phyloP scores from a whole-genome alignment of 345 rosid species.

The Zanthoxylum bungeanum region DNA sequence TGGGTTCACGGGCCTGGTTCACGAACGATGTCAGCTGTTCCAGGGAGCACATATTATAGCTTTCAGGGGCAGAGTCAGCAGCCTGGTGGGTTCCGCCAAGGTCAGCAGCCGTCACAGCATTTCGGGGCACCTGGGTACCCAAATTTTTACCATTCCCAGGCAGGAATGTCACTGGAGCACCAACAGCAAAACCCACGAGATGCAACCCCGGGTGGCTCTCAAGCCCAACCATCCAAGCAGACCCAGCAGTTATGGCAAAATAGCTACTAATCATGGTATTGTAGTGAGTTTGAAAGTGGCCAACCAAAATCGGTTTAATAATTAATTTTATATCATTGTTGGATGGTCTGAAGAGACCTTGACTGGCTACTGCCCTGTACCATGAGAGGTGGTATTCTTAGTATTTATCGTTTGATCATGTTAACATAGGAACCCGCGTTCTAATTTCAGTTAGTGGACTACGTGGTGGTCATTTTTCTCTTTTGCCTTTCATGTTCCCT shows the following conservation, averaged over 20 bases:
- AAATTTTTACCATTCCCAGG: constrained; percentile 74
- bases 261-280: constrained; percentile 80
- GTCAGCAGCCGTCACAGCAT: constrained; percentile 88
- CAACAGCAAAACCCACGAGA: constrained; percentile 95
- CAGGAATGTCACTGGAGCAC: constrained; percentile 74
- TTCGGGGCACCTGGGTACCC: constrained; percentile 79
- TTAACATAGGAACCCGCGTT: constrained; percentile 56
- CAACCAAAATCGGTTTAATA: no score
- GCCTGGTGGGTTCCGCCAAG: constrained; percentile 73
- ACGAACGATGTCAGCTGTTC: constrained; percentile 69
- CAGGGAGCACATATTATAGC: constrained; percentile 75
- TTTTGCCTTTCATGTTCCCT: background rate
- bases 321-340: no score
- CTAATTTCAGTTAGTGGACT: constrained; percentile 48
- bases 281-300: no score
- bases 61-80: constrained; percentile 92
- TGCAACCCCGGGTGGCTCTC: constrained; percentile 51
- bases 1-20: constrained; percentile 87
- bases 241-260: constrained; percentile 92
- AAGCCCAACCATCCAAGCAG: constrained; percentile 85
- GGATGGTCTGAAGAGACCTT: no score
- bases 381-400: constrained; percentile 51
- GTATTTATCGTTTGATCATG: constrained; percentile 33
- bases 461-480: background rate
- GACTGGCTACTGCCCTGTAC: constrained; percentile 47